A percentile compares a stretch with the other conserved stretches of the same genome.
phyloP scores from a whole-genome alignment of 2,329 filamentous ascomycete species.

The Curvularia hawaiiensis region DNA sequence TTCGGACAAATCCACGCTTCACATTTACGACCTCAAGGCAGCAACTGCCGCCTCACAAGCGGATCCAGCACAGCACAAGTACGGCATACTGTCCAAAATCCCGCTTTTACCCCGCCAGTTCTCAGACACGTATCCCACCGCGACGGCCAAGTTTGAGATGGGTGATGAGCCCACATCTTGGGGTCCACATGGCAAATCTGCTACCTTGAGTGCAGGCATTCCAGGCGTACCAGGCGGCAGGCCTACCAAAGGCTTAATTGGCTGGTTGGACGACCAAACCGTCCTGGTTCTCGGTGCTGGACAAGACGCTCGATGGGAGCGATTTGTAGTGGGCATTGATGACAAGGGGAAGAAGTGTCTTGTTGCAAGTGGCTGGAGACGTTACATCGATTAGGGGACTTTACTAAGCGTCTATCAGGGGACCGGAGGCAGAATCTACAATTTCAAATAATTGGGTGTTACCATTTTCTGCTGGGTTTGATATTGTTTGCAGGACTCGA shows the following conservation, averaged over 20 bases:
- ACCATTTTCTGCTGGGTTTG: neutral
- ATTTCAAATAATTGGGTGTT: neutral
- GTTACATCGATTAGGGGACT: slow-evolving; percentile 10
- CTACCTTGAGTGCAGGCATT: slow-evolving; percentile 53
- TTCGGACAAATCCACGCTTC: slow-evolving; percentile 94
- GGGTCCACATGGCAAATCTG: slow-evolving; percentile 36
- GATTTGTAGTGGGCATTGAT: slow-evolving; percentile 60
- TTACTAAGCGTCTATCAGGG: neutral
- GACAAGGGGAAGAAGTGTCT: slow-evolving; percentile 60
- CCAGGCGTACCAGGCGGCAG: slow-evolving; percentile 60
- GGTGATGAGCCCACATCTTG: slow-evolving; percentile 67
- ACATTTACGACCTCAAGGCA: slow-evolving; percentile 83
- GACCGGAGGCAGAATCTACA: neutral
- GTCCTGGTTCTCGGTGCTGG: slow-evolving; percentile 81
- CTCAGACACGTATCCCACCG: slow-evolving; percentile 86
- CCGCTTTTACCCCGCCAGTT: slow-evolving; percentile 86
- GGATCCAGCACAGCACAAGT: slow-evolving; percentile 60
- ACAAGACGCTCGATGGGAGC: slow-evolving; percentile 84
- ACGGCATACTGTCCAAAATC: slow-evolving; percentile 82
- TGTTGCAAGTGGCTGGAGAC: slow-evolving; percentile 7
- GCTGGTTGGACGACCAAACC: slow-evolving; percentile 78
- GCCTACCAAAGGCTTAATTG: slow-evolving; percentile 81
- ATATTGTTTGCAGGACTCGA: neutral
- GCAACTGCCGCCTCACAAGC: slow-evolving; percentile 8
- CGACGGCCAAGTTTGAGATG: slow-evolving; percentile 79